Conservation (phyloP, 345 rosid genomes). For the Eucalyptus coolabah region DNA sequence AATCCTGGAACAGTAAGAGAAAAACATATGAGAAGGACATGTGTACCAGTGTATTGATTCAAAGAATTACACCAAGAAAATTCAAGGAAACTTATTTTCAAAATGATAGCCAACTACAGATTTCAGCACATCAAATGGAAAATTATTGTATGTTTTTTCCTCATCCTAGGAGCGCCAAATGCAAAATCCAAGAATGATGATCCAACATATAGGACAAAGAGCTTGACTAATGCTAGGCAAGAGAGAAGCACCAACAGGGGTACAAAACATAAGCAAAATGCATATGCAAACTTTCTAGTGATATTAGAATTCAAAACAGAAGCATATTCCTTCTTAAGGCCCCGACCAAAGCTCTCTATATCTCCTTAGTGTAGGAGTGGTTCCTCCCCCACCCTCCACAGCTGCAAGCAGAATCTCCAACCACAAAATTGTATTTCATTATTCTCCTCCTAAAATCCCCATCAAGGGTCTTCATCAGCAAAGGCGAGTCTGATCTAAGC, state of each 20-base stretch:
- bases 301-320: not conserved
- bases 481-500: not conserved
- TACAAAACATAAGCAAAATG: not conserved
- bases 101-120: not conserved
- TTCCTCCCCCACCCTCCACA: not conserved
- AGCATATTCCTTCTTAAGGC: not conserved
- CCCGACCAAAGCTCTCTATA: not conserved
- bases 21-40: not conserved
- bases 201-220: not conserved
- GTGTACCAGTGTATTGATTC: not conserved
- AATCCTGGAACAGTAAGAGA: not conserved
- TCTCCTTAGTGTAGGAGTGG: not conserved
- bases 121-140: not conserved
- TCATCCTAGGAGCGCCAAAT: not conserved
- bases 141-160: not conserved
- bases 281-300: not conserved
- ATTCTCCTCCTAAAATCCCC: not conserved
- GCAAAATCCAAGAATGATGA: not conserved
- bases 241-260: not conserved
- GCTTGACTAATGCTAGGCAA: not conserved
- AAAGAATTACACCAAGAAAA: not conserved
- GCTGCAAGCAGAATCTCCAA: not conserved
- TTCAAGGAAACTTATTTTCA: not conserved
- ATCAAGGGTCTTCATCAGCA: not conserved
- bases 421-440: not conserved